Evolutionary conservation across 2,329 filamentous ascomycete genomes (phyloP).

Genomic region (Pezicula radicicola): DNA sequence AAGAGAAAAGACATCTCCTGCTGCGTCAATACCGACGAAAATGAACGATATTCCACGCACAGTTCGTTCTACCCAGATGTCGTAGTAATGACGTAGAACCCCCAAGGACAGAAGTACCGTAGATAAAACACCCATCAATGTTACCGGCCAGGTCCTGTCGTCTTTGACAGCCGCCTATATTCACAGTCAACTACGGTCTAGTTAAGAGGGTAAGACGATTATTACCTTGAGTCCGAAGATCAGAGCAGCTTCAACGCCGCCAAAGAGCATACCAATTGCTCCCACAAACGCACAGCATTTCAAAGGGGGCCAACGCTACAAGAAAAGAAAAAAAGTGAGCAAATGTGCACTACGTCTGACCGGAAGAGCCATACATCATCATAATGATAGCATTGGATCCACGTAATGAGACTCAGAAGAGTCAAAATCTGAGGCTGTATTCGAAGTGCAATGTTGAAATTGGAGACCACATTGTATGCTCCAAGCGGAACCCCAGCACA

Average conservation of each 20-base stretch:
- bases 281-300: conserved; percentile 46
- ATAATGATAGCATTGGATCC: conserved; percentile 30
- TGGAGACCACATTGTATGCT: conserved; percentile 29
- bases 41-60: conserved; percentile 70
- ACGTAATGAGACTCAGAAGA: conserved; percentile 30
- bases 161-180: conserved; percentile 34
- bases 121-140: conserved; percentile 64
- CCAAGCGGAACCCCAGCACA: conserved; percentile 66
- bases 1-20: conserved; percentile 65
- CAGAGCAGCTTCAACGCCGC: conserved; percentile 54
- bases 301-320: conserved; percentile 47
- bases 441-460: conserved; percentile 28
- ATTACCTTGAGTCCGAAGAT: conserved; percentile 47
- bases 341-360: neutral
- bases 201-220: neutral
- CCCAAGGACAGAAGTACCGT: conserved; percentile 62
- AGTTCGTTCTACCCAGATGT: conserved; percentile 64
- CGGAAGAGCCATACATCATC: conserved; percentile 39
- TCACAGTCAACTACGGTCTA: neutral
- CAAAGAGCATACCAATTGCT: conserved; percentile 53
- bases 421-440: conserved; percentile 32
- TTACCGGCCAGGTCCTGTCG: conserved; percentile 55
- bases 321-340: neutral
- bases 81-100: conserved; percentile 66
- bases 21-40: conserved; percentile 68